These are phyloP conservation scores for Wickerhamiella sergipiensis DNA, from an alignment of 805 yeast genomes.

Conservation along the genomic window DNA sequence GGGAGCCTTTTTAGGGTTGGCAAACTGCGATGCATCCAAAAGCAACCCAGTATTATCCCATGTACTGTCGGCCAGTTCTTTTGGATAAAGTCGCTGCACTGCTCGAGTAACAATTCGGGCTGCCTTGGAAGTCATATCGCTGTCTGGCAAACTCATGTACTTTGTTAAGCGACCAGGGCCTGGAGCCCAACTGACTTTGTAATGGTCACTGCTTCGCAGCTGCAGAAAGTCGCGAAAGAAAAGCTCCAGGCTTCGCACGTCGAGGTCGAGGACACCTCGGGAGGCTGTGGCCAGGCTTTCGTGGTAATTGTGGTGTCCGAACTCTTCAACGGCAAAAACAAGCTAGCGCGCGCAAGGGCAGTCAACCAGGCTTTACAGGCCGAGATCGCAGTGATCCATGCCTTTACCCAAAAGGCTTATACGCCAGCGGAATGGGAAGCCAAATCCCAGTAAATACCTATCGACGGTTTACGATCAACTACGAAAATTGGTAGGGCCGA, in stretches of 20 bases:
- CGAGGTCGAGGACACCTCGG: conserved; percentile 65
- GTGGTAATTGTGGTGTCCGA: conserved; percentile 77
- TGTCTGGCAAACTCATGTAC: background rate
- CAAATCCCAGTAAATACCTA: background rate
- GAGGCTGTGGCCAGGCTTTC: conserved; percentile 98
- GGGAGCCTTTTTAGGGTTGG: conserved; percentile 14
- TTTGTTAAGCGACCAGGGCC: background rate
- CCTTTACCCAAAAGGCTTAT: conserved; percentile 69
- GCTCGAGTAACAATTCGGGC: conserved; percentile 11
- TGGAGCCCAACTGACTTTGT: background rate
- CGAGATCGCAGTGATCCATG: conserved; percentile 82
- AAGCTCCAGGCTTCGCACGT: conserved; percentile 51
- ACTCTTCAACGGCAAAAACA: conserved; percentile 65
- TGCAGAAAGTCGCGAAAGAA: conserved; percentile 29
- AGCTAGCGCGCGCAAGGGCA: conserved; percentile 70
- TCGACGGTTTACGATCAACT: too few species aligned
- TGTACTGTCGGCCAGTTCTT: conserved; percentile 61
- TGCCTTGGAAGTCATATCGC: background rate
- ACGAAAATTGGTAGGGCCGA: too few species aligned
- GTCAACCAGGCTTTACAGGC: conserved; percentile 69
- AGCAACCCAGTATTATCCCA: conserved; percentile 96
- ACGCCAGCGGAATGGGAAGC: conserved; percentile 78
- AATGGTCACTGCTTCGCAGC: conserved; percentile 5
- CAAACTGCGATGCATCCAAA: conserved; percentile 44
- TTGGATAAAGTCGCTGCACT: conserved; percentile 67